Percentiles rank a stretch among this genome's conserved stretches.
Conservation (phyloP, 805 yeast species). For the Teunomyces tritomae region DNA sequence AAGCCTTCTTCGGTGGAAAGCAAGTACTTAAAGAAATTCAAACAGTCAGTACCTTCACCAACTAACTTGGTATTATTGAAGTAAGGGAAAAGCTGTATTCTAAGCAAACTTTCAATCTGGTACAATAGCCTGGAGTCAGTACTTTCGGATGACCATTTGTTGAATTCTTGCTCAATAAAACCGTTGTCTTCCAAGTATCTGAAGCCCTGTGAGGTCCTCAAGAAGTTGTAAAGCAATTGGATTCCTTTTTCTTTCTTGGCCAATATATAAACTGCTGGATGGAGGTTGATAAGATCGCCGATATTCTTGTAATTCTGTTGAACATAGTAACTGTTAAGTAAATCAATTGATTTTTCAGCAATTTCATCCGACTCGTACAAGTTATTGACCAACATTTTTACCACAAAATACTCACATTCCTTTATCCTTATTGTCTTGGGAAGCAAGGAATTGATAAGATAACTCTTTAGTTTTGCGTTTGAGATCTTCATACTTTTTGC, state of each 20-base stretch:
- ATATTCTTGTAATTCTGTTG: conserved; percentile 38
- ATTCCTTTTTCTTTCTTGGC: conserved; percentile 28
- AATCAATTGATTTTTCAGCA: conserved; percentile 17
- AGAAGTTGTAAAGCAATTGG: conserved; percentile 56
- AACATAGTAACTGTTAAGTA: conserved; percentile 19
- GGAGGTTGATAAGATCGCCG: conserved; percentile 47
- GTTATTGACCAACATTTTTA: conserved; percentile 59
- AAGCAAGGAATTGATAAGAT: conserved; percentile 55
- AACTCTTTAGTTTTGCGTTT: conserved; percentile 48
- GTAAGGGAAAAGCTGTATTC: conserved; percentile 3
- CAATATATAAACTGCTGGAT: conserved; percentile 51
- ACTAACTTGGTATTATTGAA: not conserved
- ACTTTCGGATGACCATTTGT: conserved; percentile 53
- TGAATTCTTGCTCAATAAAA: conserved; percentile 64
- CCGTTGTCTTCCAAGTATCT: conserved; percentile 54
- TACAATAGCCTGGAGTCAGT: conserved; percentile 34
- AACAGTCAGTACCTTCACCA: not conserved
- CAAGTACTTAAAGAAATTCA: conserved; percentile 75
- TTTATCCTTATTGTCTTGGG: conserved; percentile 34
- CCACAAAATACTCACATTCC: conserved; percentile 46
- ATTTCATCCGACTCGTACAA: conserved; percentile 56
- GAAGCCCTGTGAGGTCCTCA: conserved; percentile 70
- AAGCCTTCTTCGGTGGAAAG: conserved; percentile 82
- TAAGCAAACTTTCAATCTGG: conserved; percentile 44
- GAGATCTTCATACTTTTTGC: conserved; percentile 61